Evolutionary conservation across 1,284 basidiomycete genomes (phyloP).

Genomic region (Sanghuangporus baumii): DNA sequence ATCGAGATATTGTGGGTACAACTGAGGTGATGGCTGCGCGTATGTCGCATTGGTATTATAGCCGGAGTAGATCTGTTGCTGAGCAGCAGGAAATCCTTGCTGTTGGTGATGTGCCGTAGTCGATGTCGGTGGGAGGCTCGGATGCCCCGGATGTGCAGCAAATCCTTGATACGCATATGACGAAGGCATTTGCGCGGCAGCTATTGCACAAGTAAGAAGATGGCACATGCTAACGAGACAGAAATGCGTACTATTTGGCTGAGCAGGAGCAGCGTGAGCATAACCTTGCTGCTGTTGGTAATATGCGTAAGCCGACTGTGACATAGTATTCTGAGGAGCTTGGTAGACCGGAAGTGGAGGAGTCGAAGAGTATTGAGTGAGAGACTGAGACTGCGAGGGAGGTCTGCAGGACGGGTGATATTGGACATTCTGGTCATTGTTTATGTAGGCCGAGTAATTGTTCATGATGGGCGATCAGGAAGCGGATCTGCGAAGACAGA

Average conservation of each 20-base stretch:
- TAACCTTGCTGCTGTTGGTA: constrained; percentile 7
- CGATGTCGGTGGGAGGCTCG: neutral
- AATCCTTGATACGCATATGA: constrained; percentile 6
- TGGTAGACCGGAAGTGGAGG: neutral
- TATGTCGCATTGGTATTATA: neutral
- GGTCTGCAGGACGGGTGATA: neutral
- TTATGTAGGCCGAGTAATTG: constrained; percentile 6
- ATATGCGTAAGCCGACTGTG: constrained; percentile 4
- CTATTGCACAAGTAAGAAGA: neutral
- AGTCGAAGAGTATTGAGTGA: neutral
- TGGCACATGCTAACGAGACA: neutral
- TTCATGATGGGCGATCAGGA: constrained; percentile 15
- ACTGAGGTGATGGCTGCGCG: neutral
- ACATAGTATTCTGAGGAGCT: neutral
- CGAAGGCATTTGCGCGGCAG: neutral
- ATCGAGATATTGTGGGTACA: constrained; percentile 1
- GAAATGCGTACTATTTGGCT: constrained; percentile 3
- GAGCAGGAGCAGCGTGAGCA: neutral
- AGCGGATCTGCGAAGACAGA: constrained; percentile 8
- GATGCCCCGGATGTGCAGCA: neutral
- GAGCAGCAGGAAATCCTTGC: neutral
- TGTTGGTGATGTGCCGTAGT: neutral
- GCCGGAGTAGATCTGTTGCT: constrained; percentile 1
- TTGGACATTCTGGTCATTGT: neutral
- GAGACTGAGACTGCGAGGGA: neutral